A percentile compares a stretch with the other conserved stretches of the same genome.
Conservation (phyloP, 2,329 filamentous ascomycete genomes). For the Arachnomyces sp. region DNA sequence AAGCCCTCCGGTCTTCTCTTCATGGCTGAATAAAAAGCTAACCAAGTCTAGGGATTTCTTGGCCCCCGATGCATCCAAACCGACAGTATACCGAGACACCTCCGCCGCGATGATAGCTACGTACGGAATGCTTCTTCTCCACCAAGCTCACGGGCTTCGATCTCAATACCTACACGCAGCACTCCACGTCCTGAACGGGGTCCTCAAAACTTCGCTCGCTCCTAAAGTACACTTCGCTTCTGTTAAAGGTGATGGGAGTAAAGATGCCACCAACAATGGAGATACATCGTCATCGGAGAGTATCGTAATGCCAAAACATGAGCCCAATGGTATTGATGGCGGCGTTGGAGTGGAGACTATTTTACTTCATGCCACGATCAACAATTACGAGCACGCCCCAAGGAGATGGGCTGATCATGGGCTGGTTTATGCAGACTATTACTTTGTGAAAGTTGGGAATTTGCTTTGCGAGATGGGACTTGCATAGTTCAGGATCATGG, state of each 20-base stretch:
- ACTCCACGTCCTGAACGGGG: slow-evolving; percentile 33
- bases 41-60: no score
- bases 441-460: slow-evolving; percentile 35
- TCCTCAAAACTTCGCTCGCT: no score
- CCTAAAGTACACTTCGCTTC: no score
- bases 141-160: slow-evolving; percentile 20
- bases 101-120: slow-evolving; percentile 37
- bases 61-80: slow-evolving; percentile 15
- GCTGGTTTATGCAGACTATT: slow-evolving; percentile 39
- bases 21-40: no score
- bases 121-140: slow-evolving; percentile 35
- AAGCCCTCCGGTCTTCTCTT: slow-evolving; percentile 31
- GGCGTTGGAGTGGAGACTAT: no score
- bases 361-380: slow-evolving; percentile 26
- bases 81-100: slow-evolving; percentile 23
- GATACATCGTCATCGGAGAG: no score
- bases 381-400: slow-evolving; percentile 35
- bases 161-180: slow-evolving; percentile 26
- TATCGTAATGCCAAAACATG: no score
- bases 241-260: no score
- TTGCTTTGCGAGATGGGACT: slow-evolving; percentile 27
- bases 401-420: slow-evolving; percentile 34
- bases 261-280: no score
- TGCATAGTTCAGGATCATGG: no score
- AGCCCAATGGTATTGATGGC: no score